Percentiles rank a stretch among this genome's conserved stretches.
Evolutionary conservation across 805 yeast genomes (phyloP).

Genomic region (Cyberlindnera xishuangbannaensis): DNA sequence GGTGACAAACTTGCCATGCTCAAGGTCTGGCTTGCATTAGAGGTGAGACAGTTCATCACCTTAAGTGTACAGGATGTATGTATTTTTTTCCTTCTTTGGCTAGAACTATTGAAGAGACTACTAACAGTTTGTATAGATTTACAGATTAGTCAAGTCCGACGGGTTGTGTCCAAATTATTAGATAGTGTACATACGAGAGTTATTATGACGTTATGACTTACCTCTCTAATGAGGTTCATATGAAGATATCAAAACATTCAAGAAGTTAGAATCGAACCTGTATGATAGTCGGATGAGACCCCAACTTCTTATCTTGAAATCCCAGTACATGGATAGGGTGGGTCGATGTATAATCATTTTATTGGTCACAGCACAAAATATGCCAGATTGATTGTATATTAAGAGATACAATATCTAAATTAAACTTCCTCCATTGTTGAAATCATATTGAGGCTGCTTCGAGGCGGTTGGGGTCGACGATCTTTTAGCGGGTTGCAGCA

Average conservation of each 20-base stretch:
- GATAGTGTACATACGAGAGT: too few species aligned
- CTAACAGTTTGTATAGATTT: slow-evolving; percentile 31
- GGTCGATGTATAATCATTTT: too few species aligned
- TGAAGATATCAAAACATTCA: too few species aligned
- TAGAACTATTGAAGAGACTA: slow-evolving; percentile 1
- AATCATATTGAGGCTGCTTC: slow-evolving; percentile 3
- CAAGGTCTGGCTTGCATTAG: slow-evolving; percentile 87
- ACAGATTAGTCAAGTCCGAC: slow-evolving; percentile 55
- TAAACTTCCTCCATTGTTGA: slow-evolving; percentile 14
- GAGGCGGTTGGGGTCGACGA: not conserved
- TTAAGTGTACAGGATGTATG: slow-evolving; percentile 78
- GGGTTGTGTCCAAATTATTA: slow-evolving; percentile 60
- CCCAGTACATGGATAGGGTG: too few species aligned
- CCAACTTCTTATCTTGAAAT: too few species aligned
- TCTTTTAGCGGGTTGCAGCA: slow-evolving; percentile 30
- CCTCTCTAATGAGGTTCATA: too few species aligned
- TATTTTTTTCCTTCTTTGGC: slow-evolving; percentile 11
- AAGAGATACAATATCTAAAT: too few species aligned
- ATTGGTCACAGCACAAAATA: too few species aligned
- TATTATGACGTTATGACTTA: too few species aligned
- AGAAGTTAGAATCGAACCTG: too few species aligned
- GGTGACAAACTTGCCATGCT: slow-evolving; percentile 72
- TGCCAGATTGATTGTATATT: too few species aligned
- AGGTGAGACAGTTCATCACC: slow-evolving; percentile 77
- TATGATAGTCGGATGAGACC: too few species aligned